These are phyloP conservation scores for Pleurotus citrinopileatus DNA, from an alignment of 768 basidiomycete species.

Conservation along the genomic window DNA sequence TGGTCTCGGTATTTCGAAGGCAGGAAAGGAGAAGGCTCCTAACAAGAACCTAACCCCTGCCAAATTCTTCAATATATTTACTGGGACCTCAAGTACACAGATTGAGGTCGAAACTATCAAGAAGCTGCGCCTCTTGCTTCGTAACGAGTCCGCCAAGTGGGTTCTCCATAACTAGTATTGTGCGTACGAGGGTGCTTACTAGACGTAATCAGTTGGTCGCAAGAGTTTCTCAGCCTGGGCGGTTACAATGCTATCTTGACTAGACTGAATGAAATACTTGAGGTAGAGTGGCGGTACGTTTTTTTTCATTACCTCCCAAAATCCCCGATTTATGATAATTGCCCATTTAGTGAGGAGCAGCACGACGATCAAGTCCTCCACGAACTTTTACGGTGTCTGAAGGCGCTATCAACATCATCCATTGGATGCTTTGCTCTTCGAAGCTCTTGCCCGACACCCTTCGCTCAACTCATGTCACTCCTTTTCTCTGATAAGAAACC, in stretches of 20 bases:
- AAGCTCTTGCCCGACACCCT: constrained; percentile 86
- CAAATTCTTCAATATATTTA: constrained; percentile 65
- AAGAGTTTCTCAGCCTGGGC: constrained; percentile 77
- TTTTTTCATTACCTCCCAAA: background rate
- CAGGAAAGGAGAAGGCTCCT: constrained; percentile 49
- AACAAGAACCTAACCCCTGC: constrained; percentile 59
- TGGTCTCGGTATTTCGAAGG: constrained; percentile 30
- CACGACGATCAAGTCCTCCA: constrained; percentile 95
- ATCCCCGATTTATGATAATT: background rate
- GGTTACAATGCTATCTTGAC: constrained; percentile 86
- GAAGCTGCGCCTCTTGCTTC: constrained; percentile 79
- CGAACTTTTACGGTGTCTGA: constrained; percentile 90
- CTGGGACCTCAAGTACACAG: constrained; percentile 63
- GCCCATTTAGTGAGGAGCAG: constrained; percentile 79
- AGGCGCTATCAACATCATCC: constrained; percentile 86
- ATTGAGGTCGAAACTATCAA: constrained; percentile 87
- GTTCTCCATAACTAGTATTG: constrained; percentile 8
- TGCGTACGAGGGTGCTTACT: too few species aligned
- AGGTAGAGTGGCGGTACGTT: constrained; percentile 92
- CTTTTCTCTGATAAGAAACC: constrained; percentile 98
- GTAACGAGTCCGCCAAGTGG: constrained; percentile 90
- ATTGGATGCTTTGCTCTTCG: constrained; percentile 89
- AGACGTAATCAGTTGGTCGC: constrained; percentile 68
- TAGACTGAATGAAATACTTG: constrained; percentile 85
- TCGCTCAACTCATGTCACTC: constrained; percentile 75